phyloP scores from a whole-genome alignment of 148 eudicot species.

The Diospyros kaki region DNA sequence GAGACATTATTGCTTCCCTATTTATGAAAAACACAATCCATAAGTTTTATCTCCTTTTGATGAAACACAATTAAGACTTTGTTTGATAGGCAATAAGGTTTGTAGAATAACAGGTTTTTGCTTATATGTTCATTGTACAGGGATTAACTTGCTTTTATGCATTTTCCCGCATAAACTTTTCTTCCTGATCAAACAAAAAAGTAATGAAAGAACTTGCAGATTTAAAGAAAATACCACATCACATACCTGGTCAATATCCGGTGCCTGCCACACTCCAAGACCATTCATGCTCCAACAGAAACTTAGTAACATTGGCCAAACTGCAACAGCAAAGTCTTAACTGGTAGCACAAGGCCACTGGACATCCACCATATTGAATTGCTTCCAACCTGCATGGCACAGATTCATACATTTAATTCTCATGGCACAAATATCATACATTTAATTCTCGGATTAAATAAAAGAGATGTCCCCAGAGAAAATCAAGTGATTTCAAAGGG shows the following conservation, averaged over 20 bases:
- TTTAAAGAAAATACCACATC: too few species aligned
- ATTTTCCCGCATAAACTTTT: too few species aligned
- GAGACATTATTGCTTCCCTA: too few species aligned
- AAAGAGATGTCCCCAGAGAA: background rate
- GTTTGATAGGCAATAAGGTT: too few species aligned
- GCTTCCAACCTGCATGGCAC: conserved; percentile 23
- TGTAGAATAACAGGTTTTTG: too few species aligned
- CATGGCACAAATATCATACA: background rate
- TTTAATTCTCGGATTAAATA: background rate
- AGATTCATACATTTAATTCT: background rate
- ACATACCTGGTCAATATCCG: conserved; percentile 57
- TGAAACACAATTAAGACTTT: too few species aligned
- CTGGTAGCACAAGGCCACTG: conserved; percentile 47
- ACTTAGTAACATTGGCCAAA: conserved; percentile 45
- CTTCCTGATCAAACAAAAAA: too few species aligned
- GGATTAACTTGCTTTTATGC: too few species aligned
- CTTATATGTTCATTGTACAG: too few species aligned
- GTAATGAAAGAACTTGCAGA: too few species aligned
- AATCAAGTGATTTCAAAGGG: background rate
- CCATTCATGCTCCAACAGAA: conserved; percentile 68
- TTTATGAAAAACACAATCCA: too few species aligned
- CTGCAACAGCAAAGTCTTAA: conserved; percentile 56
- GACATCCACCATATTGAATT: conserved; percentile 40
- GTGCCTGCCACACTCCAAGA: conserved; percentile 76
- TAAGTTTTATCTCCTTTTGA: too few species aligned